Evolutionary conservation across 2,329 filamentous ascomycete genomes (phyloP).

Genomic region (Coniochaeta prunicola): DNA sequence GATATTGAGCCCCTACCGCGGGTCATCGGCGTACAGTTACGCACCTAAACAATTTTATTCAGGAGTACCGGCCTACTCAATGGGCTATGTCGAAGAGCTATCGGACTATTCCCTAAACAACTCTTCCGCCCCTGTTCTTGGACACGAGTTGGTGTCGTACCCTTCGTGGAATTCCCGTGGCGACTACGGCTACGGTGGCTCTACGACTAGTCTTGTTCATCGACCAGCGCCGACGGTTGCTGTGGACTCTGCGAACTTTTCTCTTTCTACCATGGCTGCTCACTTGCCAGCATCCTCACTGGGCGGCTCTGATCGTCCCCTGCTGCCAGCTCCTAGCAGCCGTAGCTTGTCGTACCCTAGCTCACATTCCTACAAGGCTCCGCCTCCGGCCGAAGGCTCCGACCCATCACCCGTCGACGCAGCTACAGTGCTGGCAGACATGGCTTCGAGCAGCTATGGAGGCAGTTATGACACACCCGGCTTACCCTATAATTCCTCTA

Average conservation of each 20-base stretch:
- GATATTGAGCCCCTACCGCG: slow-evolving; percentile 24
- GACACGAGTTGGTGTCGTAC: slow-evolving; percentile 27
- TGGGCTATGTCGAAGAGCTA: slow-evolving; percentile 23
- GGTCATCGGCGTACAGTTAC: slow-evolving; percentile 22
- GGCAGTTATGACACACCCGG: slow-evolving; percentile 9
- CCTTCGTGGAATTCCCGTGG: slow-evolving; percentile 17
- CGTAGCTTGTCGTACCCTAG: slow-evolving; percentile 24
- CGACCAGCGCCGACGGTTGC: slow-evolving; percentile 19
- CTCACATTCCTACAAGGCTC: slow-evolving; percentile 14
- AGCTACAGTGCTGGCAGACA: slow-evolving; percentile 16
- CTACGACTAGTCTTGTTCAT: slow-evolving; percentile 21
- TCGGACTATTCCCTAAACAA: neutral
- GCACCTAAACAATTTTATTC: slow-evolving; percentile 25
- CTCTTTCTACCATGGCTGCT: slow-evolving; percentile 32
- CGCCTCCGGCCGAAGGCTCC: neutral
- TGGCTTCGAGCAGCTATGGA: slow-evolving; percentile 18
- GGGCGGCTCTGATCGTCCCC: slow-evolving; percentile 18
- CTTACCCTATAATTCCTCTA: slow-evolving; percentile 6
- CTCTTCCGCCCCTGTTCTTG: slow-evolving; percentile 25
- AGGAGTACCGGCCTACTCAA: slow-evolving; percentile 24
- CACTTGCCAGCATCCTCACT: slow-evolving; percentile 26
- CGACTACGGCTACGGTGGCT: slow-evolving; percentile 24
- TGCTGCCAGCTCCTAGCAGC: slow-evolving; percentile 27
- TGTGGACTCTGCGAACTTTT: slow-evolving; percentile 27
- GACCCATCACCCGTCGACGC: slow-evolving; percentile 2